A percentile compares a stretch with the other conserved stretches of the same genome.
phyloP scores from a whole-genome alignment of 805 yeast species.

The Ogataea methylovora region DNA sequence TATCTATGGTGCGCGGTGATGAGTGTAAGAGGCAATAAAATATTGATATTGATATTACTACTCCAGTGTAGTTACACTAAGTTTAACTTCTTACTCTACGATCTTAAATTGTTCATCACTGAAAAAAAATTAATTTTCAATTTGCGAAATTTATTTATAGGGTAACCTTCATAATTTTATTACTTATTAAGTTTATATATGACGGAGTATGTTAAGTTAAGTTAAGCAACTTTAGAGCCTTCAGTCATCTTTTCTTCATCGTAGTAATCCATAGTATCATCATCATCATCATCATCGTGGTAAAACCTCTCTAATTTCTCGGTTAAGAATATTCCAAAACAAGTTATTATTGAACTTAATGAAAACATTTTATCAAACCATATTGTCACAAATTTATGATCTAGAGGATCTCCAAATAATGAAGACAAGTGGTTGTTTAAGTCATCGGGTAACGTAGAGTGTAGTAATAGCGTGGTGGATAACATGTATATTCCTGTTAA shows the following conservation, averaged over 20 bases:
- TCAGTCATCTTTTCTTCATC: conserved; percentile 22
- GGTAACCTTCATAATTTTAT: too few relatives aligned
- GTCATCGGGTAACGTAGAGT: conserved; percentile 37
- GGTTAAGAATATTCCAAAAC: conserved; percentile 15
- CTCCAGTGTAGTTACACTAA: too few relatives aligned
- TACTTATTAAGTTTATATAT: too few relatives aligned
- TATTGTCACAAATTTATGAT: conserved; percentile 39
- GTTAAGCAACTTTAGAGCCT: not conserved
- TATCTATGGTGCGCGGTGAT: too few relatives aligned
- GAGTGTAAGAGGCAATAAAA: too few relatives aligned
- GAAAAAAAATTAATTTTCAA: too few relatives aligned
- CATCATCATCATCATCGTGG: conserved; percentile 14
- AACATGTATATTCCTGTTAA: conserved; percentile 43
- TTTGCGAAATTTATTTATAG: too few relatives aligned
- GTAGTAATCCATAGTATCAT: conserved; percentile 10
- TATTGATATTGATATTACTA: too few relatives aligned
- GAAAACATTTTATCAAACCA: conserved; percentile 50
- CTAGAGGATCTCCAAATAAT: conserved; percentile 22
- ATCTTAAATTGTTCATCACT: too few relatives aligned
- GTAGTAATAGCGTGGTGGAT: conserved; percentile 42
- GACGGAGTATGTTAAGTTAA: too few relatives aligned
- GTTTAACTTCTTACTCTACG: too few relatives aligned
- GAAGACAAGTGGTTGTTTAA: conserved; percentile 33
- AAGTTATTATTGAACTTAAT: conserved; percentile 30
- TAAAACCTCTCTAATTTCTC: conserved; percentile 17